Evolutionary conservation across 2,329 filamentous ascomycete species (phyloP), one percentile per base, ranked within the genome.

Genomic region (Trichoderma semiorbis): DNA sequence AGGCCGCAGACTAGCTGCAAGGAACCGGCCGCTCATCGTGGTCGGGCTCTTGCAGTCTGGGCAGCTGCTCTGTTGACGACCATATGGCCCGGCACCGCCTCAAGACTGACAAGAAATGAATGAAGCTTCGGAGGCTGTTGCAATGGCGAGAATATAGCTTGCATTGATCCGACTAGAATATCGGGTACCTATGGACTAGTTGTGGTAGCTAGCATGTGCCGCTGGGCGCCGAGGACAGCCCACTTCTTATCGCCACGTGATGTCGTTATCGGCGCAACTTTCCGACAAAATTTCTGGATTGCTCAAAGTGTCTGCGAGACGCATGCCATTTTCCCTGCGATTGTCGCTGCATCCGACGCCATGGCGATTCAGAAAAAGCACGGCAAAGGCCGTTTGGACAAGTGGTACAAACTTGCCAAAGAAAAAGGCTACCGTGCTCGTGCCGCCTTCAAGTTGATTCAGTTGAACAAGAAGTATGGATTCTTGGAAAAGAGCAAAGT

Each of bases 291-390:
- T 80, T 81, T 82, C 78, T 77, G 73, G 77, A 70, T 72, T 34
- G 12, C 73, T 75, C 65, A 73, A 63, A 34, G 58, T 36, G 57
- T 30, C 32, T 24, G 18, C 28, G 18, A 60, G 30, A 34, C 18
- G 61, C 43, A 28, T 43, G 61, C 30, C 61, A 34, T 55, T 67
- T 67, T 39, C 24, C 30, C 57, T 53, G 57, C 28, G 36, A 28
- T 36, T 50, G 57, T 21, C 39, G 28, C 32, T 63, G 39, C 36
- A 73, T 57, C 26, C 26, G 72, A 68, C 73, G 75, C 70, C 71
- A 98, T 98, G 96, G 95, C 93, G 79, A 95, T 98, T 79, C 94
- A 98, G 80, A 98, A 98, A 88, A 98, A 98, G 88, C 93, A 97
- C 85, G 95, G 94, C 84, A 98, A 98, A 86, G 95, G 95, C 83